These are phyloP conservation scores for Cercospora sesami DNA, from an alignment of 2,329 filamentous ascomycete genomes.

Conservation along the genomic window DNA sequence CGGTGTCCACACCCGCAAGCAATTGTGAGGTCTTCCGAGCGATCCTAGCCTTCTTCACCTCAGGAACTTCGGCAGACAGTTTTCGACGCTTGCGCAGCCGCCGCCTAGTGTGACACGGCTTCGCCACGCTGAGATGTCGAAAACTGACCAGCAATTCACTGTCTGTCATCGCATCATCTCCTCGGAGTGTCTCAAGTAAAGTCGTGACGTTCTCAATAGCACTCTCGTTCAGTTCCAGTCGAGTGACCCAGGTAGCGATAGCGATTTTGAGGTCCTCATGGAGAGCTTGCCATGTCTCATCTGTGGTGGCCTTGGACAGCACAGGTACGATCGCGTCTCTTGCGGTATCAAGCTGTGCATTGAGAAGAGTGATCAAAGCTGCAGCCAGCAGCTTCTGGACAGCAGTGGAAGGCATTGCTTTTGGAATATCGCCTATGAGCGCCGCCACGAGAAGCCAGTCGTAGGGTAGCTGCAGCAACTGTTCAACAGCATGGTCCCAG, in stretches of 20 bases:
- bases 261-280: conserved; percentile 34
- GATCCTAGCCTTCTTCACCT: background rate
- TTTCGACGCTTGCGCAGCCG: conserved; percentile 27
- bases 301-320: conserved; percentile 16
- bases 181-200: conserved; percentile 25
- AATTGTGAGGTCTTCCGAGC: conserved; percentile 10
- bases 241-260: conserved; percentile 28
- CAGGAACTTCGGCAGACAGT: conserved; percentile 10
- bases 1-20: conserved; percentile 24
- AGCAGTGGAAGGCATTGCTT: conserved; percentile 5
- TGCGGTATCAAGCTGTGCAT: background rate
- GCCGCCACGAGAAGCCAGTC: conserved; percentile 17
- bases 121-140: conserved; percentile 22
- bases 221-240: conserved; percentile 21
- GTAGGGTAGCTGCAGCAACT: conserved; percentile 20
- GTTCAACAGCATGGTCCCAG: conserved; percentile 27
- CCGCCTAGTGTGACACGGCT: background rate
- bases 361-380: conserved; percentile 22
- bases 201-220: conserved; percentile 20
- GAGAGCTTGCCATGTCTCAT: conserved; percentile 22
- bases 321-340: conserved; percentile 26
- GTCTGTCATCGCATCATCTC: conserved; percentile 32
- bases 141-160: conserved; percentile 26
- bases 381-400: conserved; percentile 25
- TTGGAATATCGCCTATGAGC: conserved; percentile 20